A percentile compares a stretch with the other conserved stretches of the same genome.
Conservation (phyloP, 306 rosid genomes). For the Phaseolus lunatus region DNA sequence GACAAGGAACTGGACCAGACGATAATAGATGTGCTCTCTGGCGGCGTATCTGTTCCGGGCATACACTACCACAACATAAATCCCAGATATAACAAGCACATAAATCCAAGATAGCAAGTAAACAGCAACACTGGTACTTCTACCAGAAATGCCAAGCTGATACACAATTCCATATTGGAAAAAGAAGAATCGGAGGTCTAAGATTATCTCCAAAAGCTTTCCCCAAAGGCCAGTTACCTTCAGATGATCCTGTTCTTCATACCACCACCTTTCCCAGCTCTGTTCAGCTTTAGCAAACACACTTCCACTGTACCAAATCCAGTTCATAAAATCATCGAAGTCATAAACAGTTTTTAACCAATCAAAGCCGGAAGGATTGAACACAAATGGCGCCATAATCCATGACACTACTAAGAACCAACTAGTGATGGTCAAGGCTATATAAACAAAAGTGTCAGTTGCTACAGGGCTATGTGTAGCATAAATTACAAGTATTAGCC, state of each 20-base stretch:
- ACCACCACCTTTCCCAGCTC: constrained; percentile 67
- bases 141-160: constrained; percentile 57
- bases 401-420: constrained; percentile 62
- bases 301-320: constrained; percentile 61
- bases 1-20: constrained; percentile 60
- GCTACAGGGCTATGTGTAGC: constrained; percentile 61
- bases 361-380: constrained; percentile 66
- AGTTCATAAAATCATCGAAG: constrained; percentile 61
- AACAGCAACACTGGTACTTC: constrained; percentile 49
- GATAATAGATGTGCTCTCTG: constrained; percentile 56
- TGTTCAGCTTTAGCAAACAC: constrained; percentile 63
- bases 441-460: constrained; percentile 56
- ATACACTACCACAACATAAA: constrained; percentile 49
- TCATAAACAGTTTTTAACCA: constrained; percentile 64
- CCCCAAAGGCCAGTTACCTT: constrained; percentile 60
- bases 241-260: constrained; percentile 60
- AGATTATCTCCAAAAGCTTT: constrained; percentile 57
- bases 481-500: constrained; percentile 55
- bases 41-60: constrained; percentile 58
- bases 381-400: constrained; percentile 57
- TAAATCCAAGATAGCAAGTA: constrained; percentile 59
- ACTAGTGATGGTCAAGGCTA: constrained; percentile 55
- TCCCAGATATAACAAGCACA: constrained; percentile 50
- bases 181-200: constrained; percentile 59
- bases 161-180: constrained; percentile 64